phyloP scores from a whole-genome alignment of 2,329 filamentous ascomycete genomes.

The Colletotrichum kahawae region DNA sequence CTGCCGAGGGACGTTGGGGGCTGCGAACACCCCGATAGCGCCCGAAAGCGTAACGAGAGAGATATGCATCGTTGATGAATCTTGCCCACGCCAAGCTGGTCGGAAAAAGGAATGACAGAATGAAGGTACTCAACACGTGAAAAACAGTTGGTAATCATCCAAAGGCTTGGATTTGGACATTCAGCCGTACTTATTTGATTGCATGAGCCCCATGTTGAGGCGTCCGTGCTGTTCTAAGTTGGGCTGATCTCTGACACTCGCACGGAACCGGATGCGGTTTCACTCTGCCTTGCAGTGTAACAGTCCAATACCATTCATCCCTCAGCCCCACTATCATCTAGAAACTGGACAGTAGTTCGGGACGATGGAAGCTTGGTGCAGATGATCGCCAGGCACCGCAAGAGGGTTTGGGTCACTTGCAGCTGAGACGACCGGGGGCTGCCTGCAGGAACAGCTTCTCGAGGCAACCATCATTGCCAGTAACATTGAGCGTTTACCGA shows the following conservation, averaged over 20 bases:
- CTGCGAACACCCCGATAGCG: background rate
- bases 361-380: background rate
- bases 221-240: background rate
- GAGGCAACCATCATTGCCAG: background rate
- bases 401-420: background rate
- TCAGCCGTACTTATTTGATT: background rate
- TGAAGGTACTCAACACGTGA: background rate
- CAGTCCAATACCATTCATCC: background rate
- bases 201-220: background rate
- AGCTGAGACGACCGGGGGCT: background rate
- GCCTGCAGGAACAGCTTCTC: background rate
- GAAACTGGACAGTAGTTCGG: background rate
- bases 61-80: background rate
- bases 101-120: background rate
- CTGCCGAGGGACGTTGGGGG: background rate
- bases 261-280: constrained; percentile 13
- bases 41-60: background rate
- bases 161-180: background rate
- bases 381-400: background rate
- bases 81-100: background rate
- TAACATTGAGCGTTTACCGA: background rate
- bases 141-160: background rate
- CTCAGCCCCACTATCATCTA: background rate
- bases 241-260: constrained; percentile 10
- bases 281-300: background rate